Evolutionary conservation across 2,329 filamentous ascomycete genomes (phyloP).

Genomic region (Hypoxylon sp.): DNA sequence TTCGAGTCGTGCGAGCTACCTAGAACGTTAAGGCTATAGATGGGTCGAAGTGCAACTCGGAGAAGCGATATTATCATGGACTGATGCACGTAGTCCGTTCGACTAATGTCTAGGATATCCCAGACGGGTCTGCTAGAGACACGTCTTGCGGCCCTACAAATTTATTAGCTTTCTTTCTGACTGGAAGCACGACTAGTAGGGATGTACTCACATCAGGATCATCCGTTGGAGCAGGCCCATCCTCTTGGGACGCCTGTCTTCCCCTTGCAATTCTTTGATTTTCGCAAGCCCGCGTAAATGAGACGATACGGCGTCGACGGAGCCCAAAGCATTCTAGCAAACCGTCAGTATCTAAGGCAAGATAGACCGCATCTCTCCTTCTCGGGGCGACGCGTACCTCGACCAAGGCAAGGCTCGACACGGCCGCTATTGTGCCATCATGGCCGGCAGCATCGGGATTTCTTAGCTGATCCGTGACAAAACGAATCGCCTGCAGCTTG

Average conservation of each 20-base stretch:
- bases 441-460: slow-evolving; percentile 54
- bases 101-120: slow-evolving; percentile 54
- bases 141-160: slow-evolving; percentile 55
- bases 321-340: slow-evolving; percentile 58
- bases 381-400: slow-evolving; percentile 52
- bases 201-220: slow-evolving; percentile 55
- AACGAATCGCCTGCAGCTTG: slow-evolving; percentile 60
- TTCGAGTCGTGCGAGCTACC: slow-evolving; percentile 43
- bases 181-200: neutral
- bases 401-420: slow-evolving; percentile 58
- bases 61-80: slow-evolving; percentile 60
- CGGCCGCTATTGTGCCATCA: slow-evolving; percentile 58
- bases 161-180: slow-evolving; percentile 34
- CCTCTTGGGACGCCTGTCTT: slow-evolving; percentile 46
- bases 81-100: slow-evolving; percentile 57
- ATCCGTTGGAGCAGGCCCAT: slow-evolving; percentile 57
- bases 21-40: slow-evolving; percentile 48
- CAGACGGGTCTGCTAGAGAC: slow-evolving; percentile 55
- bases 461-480: slow-evolving; percentile 58
- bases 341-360: slow-evolving; percentile 25
- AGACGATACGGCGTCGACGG: slow-evolving; percentile 57
- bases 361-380: neutral
- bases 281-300: slow-evolving; percentile 56
- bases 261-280: slow-evolving; percentile 49
- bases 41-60: slow-evolving; percentile 58